Evolutionary conservation across 2,329 filamentous ascomycete genomes (phyloP).

Genomic region (Emergomyces orientalis): DNA sequence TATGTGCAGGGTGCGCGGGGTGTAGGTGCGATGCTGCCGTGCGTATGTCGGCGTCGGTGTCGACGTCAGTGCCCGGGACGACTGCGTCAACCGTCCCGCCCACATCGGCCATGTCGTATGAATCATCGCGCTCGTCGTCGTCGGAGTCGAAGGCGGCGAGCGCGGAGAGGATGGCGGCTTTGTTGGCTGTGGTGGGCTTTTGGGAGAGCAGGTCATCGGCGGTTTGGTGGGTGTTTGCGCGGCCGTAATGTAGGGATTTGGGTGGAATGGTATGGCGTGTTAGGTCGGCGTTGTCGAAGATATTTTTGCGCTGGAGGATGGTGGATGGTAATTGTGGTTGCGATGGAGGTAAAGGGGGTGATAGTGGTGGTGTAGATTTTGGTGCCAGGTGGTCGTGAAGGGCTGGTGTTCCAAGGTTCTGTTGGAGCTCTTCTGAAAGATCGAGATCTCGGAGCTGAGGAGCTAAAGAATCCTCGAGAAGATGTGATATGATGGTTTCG

Average conservation of each 20-base stretch:
- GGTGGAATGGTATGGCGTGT: constrained; percentile 59
- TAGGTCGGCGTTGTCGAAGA: constrained; percentile 73
- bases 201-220: constrained; percentile 60
- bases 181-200: constrained; percentile 56
- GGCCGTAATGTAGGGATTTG: constrained; percentile 68
- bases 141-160: constrained; percentile 84
- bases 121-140: constrained; percentile 94
- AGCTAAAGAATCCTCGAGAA: constrained; percentile 70
- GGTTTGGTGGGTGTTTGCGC: constrained; percentile 50
- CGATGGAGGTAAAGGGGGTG: constrained; percentile 26
- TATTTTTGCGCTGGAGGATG: constrained; percentile 55
- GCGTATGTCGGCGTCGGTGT: constrained; percentile 26
- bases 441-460: constrained; percentile 54
- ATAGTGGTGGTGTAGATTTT: constrained; percentile 42
- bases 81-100: constrained; percentile 71
- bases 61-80: constrained; percentile 37
- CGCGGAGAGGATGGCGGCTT: constrained; percentile 79
- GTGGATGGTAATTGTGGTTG: constrained; percentile 25
- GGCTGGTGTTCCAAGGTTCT: constrained; percentile 22
- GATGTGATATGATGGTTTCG: constrained; percentile 69
- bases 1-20: constrained; percentile 11
- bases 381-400: constrained; percentile 42
- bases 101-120: constrained; percentile 86
- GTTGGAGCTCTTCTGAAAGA: constrained; percentile 33
- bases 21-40: constrained; percentile 1